phyloP scores from a whole-genome alignment of 257 asterid genomes.

The Sherardia arvensis region DNA sequence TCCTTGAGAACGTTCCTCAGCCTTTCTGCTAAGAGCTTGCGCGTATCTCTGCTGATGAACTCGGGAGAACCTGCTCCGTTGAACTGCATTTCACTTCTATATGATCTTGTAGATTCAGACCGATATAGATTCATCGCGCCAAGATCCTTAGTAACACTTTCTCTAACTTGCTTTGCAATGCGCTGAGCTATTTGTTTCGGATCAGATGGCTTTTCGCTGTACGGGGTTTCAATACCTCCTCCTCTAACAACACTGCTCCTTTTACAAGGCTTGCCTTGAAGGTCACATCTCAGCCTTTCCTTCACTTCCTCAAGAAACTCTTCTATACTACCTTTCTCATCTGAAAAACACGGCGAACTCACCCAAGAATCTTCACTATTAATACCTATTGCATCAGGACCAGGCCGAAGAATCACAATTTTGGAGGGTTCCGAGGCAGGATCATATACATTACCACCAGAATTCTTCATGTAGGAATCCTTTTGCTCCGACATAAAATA shows the following conservation, averaged over 20 bases:
- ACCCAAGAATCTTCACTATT: conserved; percentile 50
- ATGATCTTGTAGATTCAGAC: conserved; percentile 81
- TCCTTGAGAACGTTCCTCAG: conserved; percentile 62
- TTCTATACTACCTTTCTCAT: conserved; percentile 57
- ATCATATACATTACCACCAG: conserved; percentile 24
- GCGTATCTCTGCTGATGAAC: conserved; percentile 53
- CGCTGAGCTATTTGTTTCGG: conserved; percentile 70
- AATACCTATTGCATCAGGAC: conserved; percentile 41
- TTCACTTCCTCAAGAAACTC: conserved; percentile 90
- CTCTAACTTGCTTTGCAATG: conserved; percentile 71
- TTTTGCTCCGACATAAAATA: conserved; percentile 24
- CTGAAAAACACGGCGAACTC: conserved; percentile 71
- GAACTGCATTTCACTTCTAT: conserved; percentile 52
- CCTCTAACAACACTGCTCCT: conserved; percentile 61
- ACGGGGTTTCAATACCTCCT: conserved; percentile 89
- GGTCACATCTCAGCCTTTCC: conserved; percentile 72
- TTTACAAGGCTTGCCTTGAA: conserved; percentile 59
- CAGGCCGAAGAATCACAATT: conserved; percentile 87
- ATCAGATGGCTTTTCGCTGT: conserved; percentile 62
- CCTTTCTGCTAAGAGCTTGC: conserved; percentile 71
- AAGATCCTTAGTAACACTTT: conserved; percentile 56
- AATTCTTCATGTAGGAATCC: conserved; percentile 24
- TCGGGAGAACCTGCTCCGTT: conserved; percentile 55
- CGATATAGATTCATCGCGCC: conserved; percentile 48
- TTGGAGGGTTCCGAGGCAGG: conserved; percentile 40